phyloP scores from a whole-genome alignment of 2,329 filamentous ascomycete species.

The Magnaporthiopsis incrustans region DNA sequence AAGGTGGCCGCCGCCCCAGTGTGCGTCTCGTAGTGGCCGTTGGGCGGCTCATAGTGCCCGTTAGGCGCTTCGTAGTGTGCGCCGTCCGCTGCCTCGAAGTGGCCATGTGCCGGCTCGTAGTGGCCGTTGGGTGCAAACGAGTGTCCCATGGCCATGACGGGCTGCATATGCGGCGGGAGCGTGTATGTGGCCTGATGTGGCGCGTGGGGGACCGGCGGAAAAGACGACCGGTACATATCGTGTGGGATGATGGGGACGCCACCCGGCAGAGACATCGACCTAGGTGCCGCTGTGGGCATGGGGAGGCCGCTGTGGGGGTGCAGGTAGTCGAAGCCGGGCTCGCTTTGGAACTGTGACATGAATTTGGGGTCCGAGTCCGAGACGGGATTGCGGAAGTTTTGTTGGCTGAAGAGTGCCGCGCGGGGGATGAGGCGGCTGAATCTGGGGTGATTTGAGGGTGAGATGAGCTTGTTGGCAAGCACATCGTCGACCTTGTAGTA shows the following conservation, averaged over 20 bases:
- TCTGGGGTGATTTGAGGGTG: slow-evolving; percentile 47
- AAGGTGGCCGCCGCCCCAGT: not conserved
- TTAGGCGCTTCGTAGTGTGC: not conserved
- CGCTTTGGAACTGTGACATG: not conserved
- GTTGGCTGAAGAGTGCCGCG: slow-evolving; percentile 47
- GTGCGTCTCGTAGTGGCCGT: not conserved
- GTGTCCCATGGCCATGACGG: not conserved
- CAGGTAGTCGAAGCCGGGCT: not conserved
- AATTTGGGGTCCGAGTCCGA: not conserved
- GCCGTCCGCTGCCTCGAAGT: not conserved
- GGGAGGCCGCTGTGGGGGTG: not conserved
- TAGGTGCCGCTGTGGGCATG: not conserved
- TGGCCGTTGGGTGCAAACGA: not conserved
- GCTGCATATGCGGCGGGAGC: not conserved
- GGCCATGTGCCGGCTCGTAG: not conserved
- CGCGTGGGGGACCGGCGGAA: not conserved
- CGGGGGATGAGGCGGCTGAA: slow-evolving; percentile 47
- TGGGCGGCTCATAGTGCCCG: not conserved
- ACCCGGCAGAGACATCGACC: not conserved
- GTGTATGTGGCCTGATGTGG: not conserved
- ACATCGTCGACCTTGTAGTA: slow-evolving; percentile 83
- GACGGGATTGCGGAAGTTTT: slow-evolving; percentile 50
- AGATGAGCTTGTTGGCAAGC: slow-evolving; percentile 47
- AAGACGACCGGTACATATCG: not conserved
- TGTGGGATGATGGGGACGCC: not conserved